A percentile compares a stretch with the other conserved stretches of the same genome.
Evolutionary conservation across 73 alveolate genomes (phyloP).

Genomic region (Paramecium sonneborni): DNA sequence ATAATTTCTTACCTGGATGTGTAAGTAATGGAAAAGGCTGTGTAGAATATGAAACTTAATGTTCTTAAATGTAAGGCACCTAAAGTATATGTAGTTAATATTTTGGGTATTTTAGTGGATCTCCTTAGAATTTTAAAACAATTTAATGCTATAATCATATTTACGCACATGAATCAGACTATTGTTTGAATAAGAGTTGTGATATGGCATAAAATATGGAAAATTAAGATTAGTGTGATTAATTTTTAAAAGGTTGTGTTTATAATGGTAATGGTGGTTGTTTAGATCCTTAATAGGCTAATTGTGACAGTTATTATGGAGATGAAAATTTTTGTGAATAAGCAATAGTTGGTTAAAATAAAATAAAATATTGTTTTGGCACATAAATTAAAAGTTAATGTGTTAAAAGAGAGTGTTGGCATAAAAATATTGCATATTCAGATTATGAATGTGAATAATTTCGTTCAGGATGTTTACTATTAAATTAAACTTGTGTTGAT

Average conservation of each 20-base stretch:
- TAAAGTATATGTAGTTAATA: not conserved
- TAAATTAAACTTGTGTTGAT: not conserved
- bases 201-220: not conserved
- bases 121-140: not conserved
- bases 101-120: not conserved
- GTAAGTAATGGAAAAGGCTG: not conserved
- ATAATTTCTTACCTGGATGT: not conserved
- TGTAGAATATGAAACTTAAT: not conserved
- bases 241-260: conserved; percentile 6
- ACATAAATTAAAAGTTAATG: not conserved
- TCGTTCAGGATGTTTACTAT: not conserved
- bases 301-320: not conserved
- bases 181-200: not conserved
- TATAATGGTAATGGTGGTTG: conserved; percentile 24
- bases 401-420: not conserved
- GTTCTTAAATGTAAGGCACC: not conserved
- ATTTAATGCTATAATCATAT: not conserved
- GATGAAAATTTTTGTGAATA: not conserved
- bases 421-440: not conserved
- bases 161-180: not conserved
- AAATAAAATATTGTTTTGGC: not conserved
- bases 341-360: not conserved
- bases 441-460: not conserved
- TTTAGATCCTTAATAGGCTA: not conserved
- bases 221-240: not conserved